phyloP scores from a whole-genome alignment of 2,329 filamentous ascomycete genomes.

The Pseudogymnoascus sp. region DNA sequence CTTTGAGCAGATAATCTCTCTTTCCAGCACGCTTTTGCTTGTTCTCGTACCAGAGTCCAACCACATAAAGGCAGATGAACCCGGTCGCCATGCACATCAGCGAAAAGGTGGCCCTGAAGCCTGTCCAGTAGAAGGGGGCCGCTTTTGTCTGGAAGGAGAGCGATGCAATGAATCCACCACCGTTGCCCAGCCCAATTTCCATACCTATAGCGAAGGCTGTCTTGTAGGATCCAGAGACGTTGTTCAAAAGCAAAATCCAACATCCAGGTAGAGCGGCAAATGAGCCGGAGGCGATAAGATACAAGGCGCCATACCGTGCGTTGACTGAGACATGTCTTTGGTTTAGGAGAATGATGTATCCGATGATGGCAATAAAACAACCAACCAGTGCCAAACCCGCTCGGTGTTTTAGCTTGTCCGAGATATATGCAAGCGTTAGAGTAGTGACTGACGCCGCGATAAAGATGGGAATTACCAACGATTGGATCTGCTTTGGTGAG shows the following conservation, averaged over 20 bases:
- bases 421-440: conserved; percentile 27
- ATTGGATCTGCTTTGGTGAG: conserved; percentile 29
- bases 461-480: conserved; percentile 33
- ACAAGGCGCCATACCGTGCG: conserved; percentile 28
- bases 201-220: conserved; percentile 31
- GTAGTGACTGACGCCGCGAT: conserved; percentile 27
- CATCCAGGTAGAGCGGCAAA: conserved; percentile 27
- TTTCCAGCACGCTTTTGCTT: conserved; percentile 37
- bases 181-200: conserved; percentile 12
- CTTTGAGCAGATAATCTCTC: conserved; percentile 34
- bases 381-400: conserved; percentile 29
- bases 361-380: conserved; percentile 24
- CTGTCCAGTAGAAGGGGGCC: conserved; percentile 8
- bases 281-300: conserved; percentile 29
- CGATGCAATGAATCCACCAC: conserved; percentile 8
- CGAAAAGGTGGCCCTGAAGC: neutral
- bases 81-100: conserved; percentile 20
- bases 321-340: conserved; percentile 17
- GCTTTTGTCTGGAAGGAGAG: conserved; percentile 1
- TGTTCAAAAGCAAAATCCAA: conserved; percentile 44
- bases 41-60: conserved; percentile 37
- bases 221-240: conserved; percentile 39
- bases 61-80: conserved; percentile 24
- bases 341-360: conserved; percentile 30
- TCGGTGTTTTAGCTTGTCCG: conserved; percentile 30